Evolutionary conservation across 2,329 filamentous ascomycete genomes (phyloP).

Genomic region (Cyphellophora europaea): DNA sequence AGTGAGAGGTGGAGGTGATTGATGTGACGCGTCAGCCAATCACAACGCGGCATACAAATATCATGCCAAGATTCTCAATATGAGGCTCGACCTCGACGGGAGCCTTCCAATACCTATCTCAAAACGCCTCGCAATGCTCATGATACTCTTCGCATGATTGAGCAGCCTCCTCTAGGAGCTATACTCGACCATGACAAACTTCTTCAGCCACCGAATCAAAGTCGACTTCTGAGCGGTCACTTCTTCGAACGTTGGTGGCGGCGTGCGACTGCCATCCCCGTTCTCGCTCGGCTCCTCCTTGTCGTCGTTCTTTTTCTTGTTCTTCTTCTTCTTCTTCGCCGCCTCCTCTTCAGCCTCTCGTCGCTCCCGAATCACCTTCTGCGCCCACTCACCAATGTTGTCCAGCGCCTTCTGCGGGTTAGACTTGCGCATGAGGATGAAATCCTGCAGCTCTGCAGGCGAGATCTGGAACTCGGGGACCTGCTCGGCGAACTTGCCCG

Average conservation of each 20-base stretch:
- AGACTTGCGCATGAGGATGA: conserved; percentile 40
- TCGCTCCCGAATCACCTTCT: conserved; percentile 1
- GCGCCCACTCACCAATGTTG: conserved; percentile 31
- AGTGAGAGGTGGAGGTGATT: too few species aligned
- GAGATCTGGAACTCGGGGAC: conserved; percentile 39
- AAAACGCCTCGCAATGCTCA: too few species aligned
- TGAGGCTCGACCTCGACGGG: too few species aligned
- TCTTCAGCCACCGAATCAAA: not conserved
- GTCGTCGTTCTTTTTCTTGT: not conserved
- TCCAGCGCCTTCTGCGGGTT: conserved; percentile 34
- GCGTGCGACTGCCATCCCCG: not conserved
- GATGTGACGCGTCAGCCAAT: too few species aligned
- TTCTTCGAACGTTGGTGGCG: not conserved
- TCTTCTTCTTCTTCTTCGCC: conserved; percentile 6
- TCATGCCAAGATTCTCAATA: too few species aligned
- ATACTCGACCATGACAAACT: too few species aligned
- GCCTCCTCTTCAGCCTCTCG: conserved; percentile 3
- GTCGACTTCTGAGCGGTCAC: not conserved
- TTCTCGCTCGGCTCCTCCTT: not conserved
- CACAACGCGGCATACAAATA: too few species aligned
- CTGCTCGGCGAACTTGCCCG: conserved; percentile 31
- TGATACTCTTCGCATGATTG: too few species aligned
- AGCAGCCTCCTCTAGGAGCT: too few species aligned
- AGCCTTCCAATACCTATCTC: too few species aligned
- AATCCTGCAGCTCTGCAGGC: conserved; percentile 44